Evolutionary conservation across 106 monocot genomes (phyloP).

Genomic region (Alisma plantagoaquatica): DNA sequence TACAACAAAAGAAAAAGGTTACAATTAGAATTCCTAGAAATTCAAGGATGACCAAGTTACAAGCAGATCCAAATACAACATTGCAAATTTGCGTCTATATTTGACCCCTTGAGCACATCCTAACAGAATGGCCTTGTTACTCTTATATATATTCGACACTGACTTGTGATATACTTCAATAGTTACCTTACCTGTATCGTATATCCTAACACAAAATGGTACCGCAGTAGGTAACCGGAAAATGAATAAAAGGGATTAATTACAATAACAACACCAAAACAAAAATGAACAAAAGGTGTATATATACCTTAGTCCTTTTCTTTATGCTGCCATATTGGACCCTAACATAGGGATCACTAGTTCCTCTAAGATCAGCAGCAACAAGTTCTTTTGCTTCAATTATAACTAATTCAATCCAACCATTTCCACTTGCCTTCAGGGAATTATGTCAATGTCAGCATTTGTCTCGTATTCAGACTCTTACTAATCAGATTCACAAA

Average conservation of each 20-base stretch:
- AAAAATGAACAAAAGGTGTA: neutral
- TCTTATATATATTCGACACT: too few relatives aligned
- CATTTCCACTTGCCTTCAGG: constrained; percentile 18
- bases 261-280: neutral
- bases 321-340: constrained; percentile 88
- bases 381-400: constrained; percentile 91
- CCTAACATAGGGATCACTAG: constrained; percentile 91
- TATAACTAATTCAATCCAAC: constrained; percentile 65
- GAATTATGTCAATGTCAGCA: constrained; percentile 43
- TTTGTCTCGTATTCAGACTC: too few relatives aligned
- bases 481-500: too few relatives aligned
- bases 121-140: too few relatives aligned
- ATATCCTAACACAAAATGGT: too few relatives aligned
- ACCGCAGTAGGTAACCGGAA: neutral
- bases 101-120: too few relatives aligned
- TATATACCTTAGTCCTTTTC: constrained; percentile 83
- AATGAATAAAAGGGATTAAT: neutral
- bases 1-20: constrained; percentile 18
- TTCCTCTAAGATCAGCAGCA: constrained; percentile 88
- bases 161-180: too few relatives aligned
- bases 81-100: too few relatives aligned
- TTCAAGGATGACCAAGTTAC: too few relatives aligned
- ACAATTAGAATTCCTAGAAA: too few relatives aligned
- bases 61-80: too few relatives aligned
- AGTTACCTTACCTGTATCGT: too few relatives aligned